Evolutionary conservation across 164 flowering plant genomes (phyloP).

Genomic region (Paratinospora sagittata): DNA sequence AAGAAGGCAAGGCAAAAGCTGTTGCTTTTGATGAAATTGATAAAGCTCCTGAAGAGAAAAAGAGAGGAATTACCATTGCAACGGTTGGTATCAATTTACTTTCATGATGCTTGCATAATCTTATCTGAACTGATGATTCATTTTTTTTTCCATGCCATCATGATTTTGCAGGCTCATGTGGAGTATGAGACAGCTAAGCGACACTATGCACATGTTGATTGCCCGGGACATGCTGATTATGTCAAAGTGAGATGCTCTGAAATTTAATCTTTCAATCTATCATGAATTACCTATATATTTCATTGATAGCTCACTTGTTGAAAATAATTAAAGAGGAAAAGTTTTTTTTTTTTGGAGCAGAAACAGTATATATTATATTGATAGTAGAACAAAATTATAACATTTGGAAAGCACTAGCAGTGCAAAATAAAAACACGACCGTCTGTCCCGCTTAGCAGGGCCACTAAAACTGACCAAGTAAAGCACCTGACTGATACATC

Average conservation of each 20-base stretch:
- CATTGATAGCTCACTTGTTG: not conserved
- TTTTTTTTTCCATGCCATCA: not conserved
- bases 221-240: constrained; percentile 99
- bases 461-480: too few relatives aligned
- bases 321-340: constrained; percentile 3
- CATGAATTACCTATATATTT: not conserved
- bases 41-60: constrained; percentile 99
- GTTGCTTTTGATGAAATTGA: constrained; percentile 95
- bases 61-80: constrained; percentile 97
- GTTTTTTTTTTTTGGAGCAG: too few relatives aligned
- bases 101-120: constrained; percentile 6
- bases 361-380: too few relatives aligned
- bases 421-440: too few relatives aligned
- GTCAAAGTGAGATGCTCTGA: constrained; percentile 58
- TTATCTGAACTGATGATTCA: not conserved
- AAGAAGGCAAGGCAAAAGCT: constrained; percentile 95
- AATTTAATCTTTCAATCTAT: not conserved
- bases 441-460: too few relatives aligned
- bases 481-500: too few relatives aligned
- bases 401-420: too few relatives aligned
- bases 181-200: constrained; percentile 94
- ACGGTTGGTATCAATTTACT: constrained; percentile 43
- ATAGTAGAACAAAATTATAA: too few relatives aligned
- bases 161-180: constrained; percentile 76
- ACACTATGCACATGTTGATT: constrained; percentile 97